A percentile compares a stretch with the other conserved stretches of the same genome.
These are phyloP conservation scores for Hyphodiscus sp. DNA, from an alignment of 2,329 filamentous ascomycete species.

Conservation along the genomic window DNA sequence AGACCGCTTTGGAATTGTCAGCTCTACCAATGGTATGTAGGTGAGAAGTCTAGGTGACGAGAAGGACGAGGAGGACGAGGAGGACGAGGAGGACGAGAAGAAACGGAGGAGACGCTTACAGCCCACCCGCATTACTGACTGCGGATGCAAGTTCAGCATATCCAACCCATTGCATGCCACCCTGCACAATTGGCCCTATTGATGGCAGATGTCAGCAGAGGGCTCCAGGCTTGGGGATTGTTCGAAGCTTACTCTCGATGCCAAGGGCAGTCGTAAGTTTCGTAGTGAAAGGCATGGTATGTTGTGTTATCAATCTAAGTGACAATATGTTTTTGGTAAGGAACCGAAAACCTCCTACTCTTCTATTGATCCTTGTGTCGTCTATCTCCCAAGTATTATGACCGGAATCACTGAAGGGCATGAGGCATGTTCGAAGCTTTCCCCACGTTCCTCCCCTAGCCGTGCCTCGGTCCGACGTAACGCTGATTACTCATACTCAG, in stretches of 20 bases:
- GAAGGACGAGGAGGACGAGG: too few relatives aligned
- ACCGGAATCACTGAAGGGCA: too few relatives aligned
- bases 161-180: conserved; percentile 82
- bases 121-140: conserved; percentile 74
- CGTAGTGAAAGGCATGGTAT: conserved; percentile 34
- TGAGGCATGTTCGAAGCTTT: background rate
- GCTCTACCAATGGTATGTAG: too few relatives aligned
- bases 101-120: conserved; percentile 31
- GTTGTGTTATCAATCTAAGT: background rate
- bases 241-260: conserved; percentile 33
- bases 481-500: background rate
- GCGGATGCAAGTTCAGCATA: conserved; percentile 73
- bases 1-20: conserved; percentile 43
- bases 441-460: background rate
- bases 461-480: background rate
- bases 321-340: background rate
- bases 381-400: background rate
- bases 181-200: conserved; percentile 73
- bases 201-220: conserved; percentile 12
- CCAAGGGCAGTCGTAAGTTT: conserved; percentile 33
- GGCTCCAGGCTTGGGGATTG: background rate
- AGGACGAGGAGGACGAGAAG: too few relatives aligned
- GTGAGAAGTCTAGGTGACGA: too few relatives aligned
- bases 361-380: background rate
- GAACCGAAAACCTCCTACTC: background rate